Evolutionary conservation across 257 asterid species (phyloP).

Genomic region (Solanum clarkiae): DNA sequence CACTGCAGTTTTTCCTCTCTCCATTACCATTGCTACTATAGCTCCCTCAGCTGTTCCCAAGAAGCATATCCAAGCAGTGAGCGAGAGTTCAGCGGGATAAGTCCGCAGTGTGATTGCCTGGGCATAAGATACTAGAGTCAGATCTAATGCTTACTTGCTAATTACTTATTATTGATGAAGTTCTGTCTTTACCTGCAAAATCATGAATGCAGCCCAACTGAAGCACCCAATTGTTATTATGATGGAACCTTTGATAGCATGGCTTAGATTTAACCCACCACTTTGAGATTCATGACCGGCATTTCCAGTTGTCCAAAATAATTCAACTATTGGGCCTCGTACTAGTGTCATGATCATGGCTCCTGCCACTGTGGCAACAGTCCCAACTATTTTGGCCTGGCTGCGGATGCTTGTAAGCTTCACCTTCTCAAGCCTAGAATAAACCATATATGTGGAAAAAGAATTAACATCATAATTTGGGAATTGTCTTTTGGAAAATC

Average conservation of each 20-base stretch:
- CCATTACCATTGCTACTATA: slow-evolving; percentile 53
- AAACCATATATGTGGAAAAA: neutral
- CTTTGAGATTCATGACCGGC: slow-evolving; percentile 12
- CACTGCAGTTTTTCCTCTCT: slow-evolving; percentile 53
- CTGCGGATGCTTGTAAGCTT: slow-evolving; percentile 59
- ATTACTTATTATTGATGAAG: neutral
- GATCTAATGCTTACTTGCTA: neutral
- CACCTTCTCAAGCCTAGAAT: slow-evolving; percentile 66
- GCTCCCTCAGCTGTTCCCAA: slow-evolving; percentile 71
- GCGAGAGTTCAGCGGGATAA: slow-evolving; percentile 72
- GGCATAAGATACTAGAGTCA: neutral
- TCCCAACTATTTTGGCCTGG: slow-evolving; percentile 89
- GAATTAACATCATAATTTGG: neutral
- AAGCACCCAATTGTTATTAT: slow-evolving; percentile 76
- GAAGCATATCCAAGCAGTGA: slow-evolving; percentile 87
- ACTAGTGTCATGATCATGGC: slow-evolving; percentile 95
- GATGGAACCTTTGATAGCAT: slow-evolving; percentile 72
- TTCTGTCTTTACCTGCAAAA: slow-evolving; percentile 52
- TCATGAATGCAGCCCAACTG: slow-evolving; percentile 86
- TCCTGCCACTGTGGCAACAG: slow-evolving; percentile 73
- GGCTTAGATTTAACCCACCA: slow-evolving; percentile 27
- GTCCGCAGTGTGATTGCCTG: slow-evolving; percentile 64
- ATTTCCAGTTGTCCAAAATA: slow-evolving; percentile 58
- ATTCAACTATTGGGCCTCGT: slow-evolving; percentile 47
- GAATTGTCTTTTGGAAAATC: neutral